Evolutionary conservation across 345 rosid genomes (phyloP), one percentile per base, ranked within the genome.

Genomic region (Eucalyptus guilfoylei): DNA sequence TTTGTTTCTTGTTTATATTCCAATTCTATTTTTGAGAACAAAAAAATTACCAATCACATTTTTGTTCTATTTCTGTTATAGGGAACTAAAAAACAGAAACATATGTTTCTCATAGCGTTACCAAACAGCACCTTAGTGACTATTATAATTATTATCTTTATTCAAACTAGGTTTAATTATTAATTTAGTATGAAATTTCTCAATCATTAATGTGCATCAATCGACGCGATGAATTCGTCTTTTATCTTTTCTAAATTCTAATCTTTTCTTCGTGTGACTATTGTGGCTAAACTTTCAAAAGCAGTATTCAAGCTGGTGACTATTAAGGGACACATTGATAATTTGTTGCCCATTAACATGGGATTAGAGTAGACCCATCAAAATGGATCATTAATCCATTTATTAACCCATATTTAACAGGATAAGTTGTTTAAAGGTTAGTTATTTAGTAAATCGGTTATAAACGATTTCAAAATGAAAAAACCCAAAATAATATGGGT

Each of bases 1-100:
- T 2, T 49, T 14, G 3, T 49, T 15, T 15, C 0, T 49, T 49
- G 1, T 49, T 49, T 49, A 7, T 15, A 0, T 49, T 49, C 52
- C 1, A 49, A 49, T 0, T 49, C 0, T 49, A 49, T 49, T 49
- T 6, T 0, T 0, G 8, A 6, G 52, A 49, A 2, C 1, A 49
- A 49, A 49, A 49, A 15, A 49, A 49, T 14, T 49, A 49, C 21
- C 19, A 49, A 49, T 6, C 17, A 2, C 0, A 1, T 49, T 49
- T 49, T 1, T 49, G 21, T 6, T 49, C 54, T 49, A 15, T 49
- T 49, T 49, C 21, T 15, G 0, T 49, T 49, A 0, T 0, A 16
- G 0, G 54, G 21, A 49, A 49, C 19, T 0, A 49, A 16, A 49
- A 49, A 49, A 49, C 0, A 49, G 4, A 0, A 49, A 49, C 54